phyloP scores from a whole-genome alignment of 768 basidiomycete genomes.

The Amanita rimosa region DNA sequence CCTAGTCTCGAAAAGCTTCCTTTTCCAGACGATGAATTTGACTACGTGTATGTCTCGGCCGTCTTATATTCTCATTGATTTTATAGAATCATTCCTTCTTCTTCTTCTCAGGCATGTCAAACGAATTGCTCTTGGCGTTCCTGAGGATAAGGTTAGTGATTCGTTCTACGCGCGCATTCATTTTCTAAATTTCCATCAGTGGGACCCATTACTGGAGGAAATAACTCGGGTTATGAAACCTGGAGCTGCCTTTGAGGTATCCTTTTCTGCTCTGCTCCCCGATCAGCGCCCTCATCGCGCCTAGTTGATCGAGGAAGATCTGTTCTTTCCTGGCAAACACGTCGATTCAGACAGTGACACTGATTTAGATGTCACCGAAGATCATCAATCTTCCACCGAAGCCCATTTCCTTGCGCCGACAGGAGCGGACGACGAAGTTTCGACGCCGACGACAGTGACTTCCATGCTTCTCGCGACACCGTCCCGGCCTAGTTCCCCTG shows the following conservation, averaged over 20 bases:
- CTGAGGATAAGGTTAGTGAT: conserved; percentile 53
- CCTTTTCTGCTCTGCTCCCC: background rate
- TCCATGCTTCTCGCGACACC: conserved; percentile 13
- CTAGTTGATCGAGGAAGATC: conserved; percentile 64
- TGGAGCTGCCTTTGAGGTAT: conserved; percentile 60
- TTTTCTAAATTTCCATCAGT: conserved; percentile 23
- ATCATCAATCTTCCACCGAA: background rate
- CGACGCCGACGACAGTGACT: conserved; percentile 7
- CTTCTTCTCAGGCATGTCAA: conserved; percentile 43
- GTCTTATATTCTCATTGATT: background rate
- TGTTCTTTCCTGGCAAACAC: conserved; percentile 55
- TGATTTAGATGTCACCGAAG: conserved; percentile 11
- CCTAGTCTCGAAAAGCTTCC: conserved; percentile 56
- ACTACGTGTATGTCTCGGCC: conserved; percentile 49
- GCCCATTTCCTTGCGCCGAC: background rate
- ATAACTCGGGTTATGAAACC: conserved; percentile 62
- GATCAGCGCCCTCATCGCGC: background rate
- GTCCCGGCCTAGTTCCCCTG: conserved; percentile 16
- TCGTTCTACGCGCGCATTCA: background rate
- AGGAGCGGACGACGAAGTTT: conserved; percentile 1
- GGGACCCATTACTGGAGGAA: conserved; percentile 62
- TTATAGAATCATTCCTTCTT: background rate
- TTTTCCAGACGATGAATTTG: conserved; percentile 63
- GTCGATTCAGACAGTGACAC: conserved; percentile 23
- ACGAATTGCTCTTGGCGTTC: conserved; percentile 62